Base-by-base conservation (phyloP, 1,284 basidiomycete species). In the Cutaneotrichosporon sp. region DNA sequence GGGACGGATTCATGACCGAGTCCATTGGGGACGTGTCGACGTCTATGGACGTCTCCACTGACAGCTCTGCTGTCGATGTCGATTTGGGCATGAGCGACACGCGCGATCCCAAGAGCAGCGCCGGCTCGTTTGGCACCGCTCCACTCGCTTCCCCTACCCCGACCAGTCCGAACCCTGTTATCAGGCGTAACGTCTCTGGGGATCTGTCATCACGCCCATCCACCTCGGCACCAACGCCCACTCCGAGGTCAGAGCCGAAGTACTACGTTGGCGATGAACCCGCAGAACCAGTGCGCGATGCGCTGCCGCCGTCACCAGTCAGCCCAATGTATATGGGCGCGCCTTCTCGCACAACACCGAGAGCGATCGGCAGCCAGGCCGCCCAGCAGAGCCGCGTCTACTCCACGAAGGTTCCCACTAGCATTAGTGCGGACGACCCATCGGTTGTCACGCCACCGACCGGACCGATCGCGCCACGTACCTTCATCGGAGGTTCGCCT, bases 1-100 rank as follows among this genome's bases (percentile, higher is more conserved):
- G 92, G 74, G 88, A 86, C n/a, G 90, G 88, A 67, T 88, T 86
- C 51, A 91, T 90, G 81, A 89, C 84, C 77, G 70, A 85, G 81
- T 65, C 63, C n/a, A 71, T 70, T n/a, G 74, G 71, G 18, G 73
- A 74, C 57, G 72, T 69, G 6, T 70, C 65, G 26, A 63, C 70
- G 40, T 72, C 70, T 61, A 64, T 75, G 14, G 76, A 78, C 16
- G 73, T 68, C 2, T 76, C 76, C 0, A 77, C 76, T 8, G 74
- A 73, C 60, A 71, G 70, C 60, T 65, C 76, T 63, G 55, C 46
- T 5, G 34, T 60, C 8, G 26, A 26, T 26, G 34, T 36, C 13
- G 58, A 32, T 13, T 21, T 42, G 5, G 58, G 32, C 50, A 42
- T 31, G 32, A 53, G 50, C 34, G 58, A 50, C 14, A 22, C 38